A percentile compares a stretch with the other conserved stretches of the same genome.
Evolutionary conservation across 495 filamentous ascomycete genomes (phyloP).

Genomic region (Penicillium pancosmium): DNA sequence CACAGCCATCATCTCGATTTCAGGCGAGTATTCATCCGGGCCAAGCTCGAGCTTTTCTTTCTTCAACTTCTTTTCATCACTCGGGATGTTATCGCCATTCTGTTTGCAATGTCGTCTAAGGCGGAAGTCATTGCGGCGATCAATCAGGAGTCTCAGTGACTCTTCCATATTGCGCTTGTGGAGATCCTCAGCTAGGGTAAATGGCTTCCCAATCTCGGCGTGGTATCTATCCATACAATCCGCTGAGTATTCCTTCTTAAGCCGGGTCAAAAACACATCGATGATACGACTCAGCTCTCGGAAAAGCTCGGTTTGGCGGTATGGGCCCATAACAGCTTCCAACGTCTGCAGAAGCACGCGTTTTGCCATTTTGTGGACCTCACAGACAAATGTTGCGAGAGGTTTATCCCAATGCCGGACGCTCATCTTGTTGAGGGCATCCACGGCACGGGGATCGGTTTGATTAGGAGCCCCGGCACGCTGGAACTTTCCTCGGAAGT

Average conservation of each 20-base stretch:
- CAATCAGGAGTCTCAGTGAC: slow-evolving; percentile 1
- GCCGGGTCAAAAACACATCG: slow-evolving; percentile 27
- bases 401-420: slow-evolving; percentile 44
- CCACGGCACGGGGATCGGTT: slow-evolving; percentile 45
- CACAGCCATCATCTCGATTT: slow-evolving; percentile 57
- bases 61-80: slow-evolving; percentile 13
- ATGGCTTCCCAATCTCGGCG: slow-evolving; percentile 36
- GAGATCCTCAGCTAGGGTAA: slow-evolving; percentile 35
- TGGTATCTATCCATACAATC: slow-evolving; percentile 27
- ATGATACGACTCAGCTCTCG: slow-evolving; percentile 33
- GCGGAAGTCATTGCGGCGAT: background rate
- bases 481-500: slow-evolving; percentile 42
- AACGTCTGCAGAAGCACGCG: slow-evolving; percentile 34
- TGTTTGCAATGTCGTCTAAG: background rate
- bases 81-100: background rate
- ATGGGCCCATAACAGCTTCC: slow-evolving; percentile 36
- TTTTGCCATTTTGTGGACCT: slow-evolving; percentile 32
- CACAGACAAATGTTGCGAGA: slow-evolving; percentile 31
- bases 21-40: slow-evolving; percentile 43
- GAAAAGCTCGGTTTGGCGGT: slow-evolving; percentile 41
- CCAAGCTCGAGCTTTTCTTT: slow-evolving; percentile 34
- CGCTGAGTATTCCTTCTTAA: slow-evolving; percentile 25
- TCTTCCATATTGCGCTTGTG: slow-evolving; percentile 23
- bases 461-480: slow-evolving; percentile 42
- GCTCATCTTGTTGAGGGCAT: slow-evolving; percentile 40